These are phyloP conservation scores for Arthrobotrys sphaeroides DNA, from an alignment of 2,329 filamentous ascomycete genomes.

Conservation along the genomic window DNA sequence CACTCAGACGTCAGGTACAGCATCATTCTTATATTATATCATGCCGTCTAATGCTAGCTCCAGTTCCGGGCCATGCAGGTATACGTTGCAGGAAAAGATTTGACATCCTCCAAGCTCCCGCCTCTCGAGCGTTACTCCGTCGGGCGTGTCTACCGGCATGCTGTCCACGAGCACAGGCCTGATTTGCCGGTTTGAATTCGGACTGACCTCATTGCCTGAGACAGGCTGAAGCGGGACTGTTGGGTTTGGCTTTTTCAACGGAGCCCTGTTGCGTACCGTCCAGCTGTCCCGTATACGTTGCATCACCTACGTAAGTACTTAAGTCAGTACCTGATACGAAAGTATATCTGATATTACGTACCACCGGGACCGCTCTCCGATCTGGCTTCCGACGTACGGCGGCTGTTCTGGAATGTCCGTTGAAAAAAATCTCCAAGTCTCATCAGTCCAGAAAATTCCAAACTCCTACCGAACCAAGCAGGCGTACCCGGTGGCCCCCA, in stretches of 20 bases:
- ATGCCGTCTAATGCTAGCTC: neutral
- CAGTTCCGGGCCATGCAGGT: slow-evolving; percentile 35
- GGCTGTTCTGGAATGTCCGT: neutral
- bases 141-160: neutral
- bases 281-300: no score
- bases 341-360: neutral
- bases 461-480: slow-evolving; percentile 32
- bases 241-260: no score
- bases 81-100: slow-evolving; percentile 51
- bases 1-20: slow-evolving; percentile 33
- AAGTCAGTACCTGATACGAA: no score
- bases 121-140: neutral
- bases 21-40: neutral
- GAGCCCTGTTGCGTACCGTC: no score
- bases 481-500: slow-evolving; percentile 41
- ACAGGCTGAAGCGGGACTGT: no score
- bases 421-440: neutral
- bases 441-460: slow-evolving; percentile 23
- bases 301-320: no score
- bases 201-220: neutral
- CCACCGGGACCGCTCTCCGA: neutral
- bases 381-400: neutral
- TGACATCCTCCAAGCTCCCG: slow-evolving; percentile 14
- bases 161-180: neutral
- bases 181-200: neutral